Conservation (phyloP, 768 basidiomycete species). For the Porpolomopsis calyptriformis region DNA sequence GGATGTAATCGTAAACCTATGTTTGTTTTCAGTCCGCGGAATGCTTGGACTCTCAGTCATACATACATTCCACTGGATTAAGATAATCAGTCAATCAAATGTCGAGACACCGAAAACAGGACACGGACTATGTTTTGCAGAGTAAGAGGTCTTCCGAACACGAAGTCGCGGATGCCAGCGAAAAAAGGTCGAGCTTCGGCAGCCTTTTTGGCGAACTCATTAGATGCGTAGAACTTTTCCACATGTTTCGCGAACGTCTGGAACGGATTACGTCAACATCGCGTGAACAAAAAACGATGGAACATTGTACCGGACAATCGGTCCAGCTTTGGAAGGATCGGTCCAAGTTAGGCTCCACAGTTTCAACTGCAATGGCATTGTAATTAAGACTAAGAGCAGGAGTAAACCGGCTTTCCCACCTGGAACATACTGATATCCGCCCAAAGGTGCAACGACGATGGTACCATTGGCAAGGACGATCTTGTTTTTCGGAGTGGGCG, state of each 20-base stretch:
- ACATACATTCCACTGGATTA: slow-evolving; percentile 62
- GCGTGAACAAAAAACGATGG: background rate
- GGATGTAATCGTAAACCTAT: slow-evolving; percentile 65
- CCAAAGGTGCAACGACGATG: slow-evolving; percentile 61
- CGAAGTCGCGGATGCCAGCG: slow-evolving; percentile 52
- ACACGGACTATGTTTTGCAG: slow-evolving; percentile 58
- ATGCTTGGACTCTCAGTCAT: background rate
- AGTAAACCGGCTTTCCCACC: slow-evolving; percentile 25
- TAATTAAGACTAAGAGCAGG: background rate
- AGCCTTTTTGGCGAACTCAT: slow-evolving; percentile 52
- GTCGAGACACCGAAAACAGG: background rate
- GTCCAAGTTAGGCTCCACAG: slow-evolving; percentile 77
- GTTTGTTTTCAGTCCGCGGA: background rate
- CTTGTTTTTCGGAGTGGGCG: slow-evolving; percentile 63
- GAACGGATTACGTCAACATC: background rate
- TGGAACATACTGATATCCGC: slow-evolving; percentile 81
- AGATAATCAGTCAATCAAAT: slow-evolving; percentile 6
- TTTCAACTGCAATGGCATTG: slow-evolving; percentile 45
- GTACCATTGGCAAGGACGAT: slow-evolving; percentile 73
- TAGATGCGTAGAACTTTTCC: slow-evolving; percentile 47
- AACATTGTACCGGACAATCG: slow-evolving; percentile 32
- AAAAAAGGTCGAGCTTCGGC: slow-evolving; percentile 58
- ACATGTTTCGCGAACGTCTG: slow-evolving; percentile 61
- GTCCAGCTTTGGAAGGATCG: slow-evolving; percentile 77
- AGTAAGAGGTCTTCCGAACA: slow-evolving; percentile 55